These are phyloP conservation scores for Volvox reticuliferus DNA, from an alignment of 139 green algal genomes.

Conservation along the genomic window DNA sequence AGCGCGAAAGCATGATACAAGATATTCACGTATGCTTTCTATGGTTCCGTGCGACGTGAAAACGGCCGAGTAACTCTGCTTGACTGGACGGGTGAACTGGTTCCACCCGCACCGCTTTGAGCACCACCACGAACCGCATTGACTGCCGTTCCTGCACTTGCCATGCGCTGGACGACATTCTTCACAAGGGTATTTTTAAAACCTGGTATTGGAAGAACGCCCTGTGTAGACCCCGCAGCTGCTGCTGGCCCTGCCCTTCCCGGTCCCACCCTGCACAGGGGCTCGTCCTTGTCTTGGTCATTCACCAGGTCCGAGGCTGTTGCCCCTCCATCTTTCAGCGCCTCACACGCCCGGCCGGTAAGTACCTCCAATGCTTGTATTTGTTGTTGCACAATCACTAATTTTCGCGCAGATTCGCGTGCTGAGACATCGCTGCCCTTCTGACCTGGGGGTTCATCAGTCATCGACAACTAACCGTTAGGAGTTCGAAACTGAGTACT, in stretches of 20 bases:
- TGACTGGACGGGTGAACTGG: not conserved
- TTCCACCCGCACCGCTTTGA: not conserved
- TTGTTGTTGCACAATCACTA: slow-evolving; percentile 53
- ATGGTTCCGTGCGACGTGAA: not conserved
- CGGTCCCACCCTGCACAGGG: not conserved
- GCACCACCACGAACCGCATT: not conserved
- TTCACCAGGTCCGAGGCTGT: not conserved
- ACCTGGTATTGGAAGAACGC: not conserved
- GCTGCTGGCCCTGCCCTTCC: not conserved
- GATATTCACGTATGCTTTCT: too few relatives aligned
- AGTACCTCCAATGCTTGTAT: slow-evolving; percentile 68
- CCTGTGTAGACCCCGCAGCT: not conserved
- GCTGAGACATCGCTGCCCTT: slow-evolving; percentile 84
- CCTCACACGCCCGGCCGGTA: not conserved
- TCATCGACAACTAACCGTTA: too few relatives aligned
- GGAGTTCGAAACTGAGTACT: too few relatives aligned
- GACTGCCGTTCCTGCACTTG: not conserved
- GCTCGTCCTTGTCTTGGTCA: slow-evolving; percentile 18
- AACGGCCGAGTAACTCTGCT: not conserved
- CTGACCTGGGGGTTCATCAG: slow-evolving; percentile 63
- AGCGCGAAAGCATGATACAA: too few relatives aligned
- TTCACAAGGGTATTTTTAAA: slow-evolving; percentile 30
- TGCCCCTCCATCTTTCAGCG: not conserved
- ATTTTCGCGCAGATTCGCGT: slow-evolving; percentile 71
- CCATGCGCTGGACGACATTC: slow-evolving; percentile 3